These are phyloP conservation scores for Babesia ovata DNA, from an alignment of 169 alveolate species.

Conservation along the genomic window DNA sequence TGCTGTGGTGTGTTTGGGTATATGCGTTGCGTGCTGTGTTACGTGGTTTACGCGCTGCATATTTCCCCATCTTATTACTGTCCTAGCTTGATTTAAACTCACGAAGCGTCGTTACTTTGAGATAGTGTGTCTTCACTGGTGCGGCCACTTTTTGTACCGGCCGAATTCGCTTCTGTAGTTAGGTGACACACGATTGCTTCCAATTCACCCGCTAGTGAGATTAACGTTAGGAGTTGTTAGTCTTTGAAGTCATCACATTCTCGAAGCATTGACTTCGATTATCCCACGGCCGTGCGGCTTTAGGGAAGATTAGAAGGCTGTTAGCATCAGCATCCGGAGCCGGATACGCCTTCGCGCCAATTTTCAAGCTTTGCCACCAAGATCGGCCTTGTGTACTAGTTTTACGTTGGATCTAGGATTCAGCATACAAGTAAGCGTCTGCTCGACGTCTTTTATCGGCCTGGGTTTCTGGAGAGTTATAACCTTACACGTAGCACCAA, in stretches of 20 bases:
- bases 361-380: too few relatives aligned
- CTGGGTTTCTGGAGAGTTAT: conserved; percentile 7
- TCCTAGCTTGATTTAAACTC: conserved; percentile 30
- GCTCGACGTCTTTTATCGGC: neutral
- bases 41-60: neutral
- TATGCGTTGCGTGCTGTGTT: neutral
- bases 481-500: conserved; percentile 34
- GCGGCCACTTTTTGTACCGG: neutral
- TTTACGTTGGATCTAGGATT: too few relatives aligned
- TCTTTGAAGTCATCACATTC: conserved; percentile 3
- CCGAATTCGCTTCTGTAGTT: neutral
- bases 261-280: neutral
- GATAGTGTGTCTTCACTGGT: neutral
- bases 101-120: conserved; percentile 9
- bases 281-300: neutral
- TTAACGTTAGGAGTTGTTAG: conserved; percentile 12
- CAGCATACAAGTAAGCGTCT: conserved; percentile 4
- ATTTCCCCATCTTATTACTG: conserved; percentile 12
- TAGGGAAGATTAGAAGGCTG: neutral
- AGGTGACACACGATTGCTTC: conserved; percentile 29
- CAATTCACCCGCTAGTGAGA: conserved; percentile 9
- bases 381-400: too few relatives aligned
- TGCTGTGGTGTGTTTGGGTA: conserved; percentile 19
- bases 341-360: too few relatives aligned
- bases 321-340: too few relatives aligned